Evolutionary conservation across 73 alveolate genomes (phyloP), one percentile per base, ranked within the genome.

Genomic region (Stentor roeselii): DNA sequence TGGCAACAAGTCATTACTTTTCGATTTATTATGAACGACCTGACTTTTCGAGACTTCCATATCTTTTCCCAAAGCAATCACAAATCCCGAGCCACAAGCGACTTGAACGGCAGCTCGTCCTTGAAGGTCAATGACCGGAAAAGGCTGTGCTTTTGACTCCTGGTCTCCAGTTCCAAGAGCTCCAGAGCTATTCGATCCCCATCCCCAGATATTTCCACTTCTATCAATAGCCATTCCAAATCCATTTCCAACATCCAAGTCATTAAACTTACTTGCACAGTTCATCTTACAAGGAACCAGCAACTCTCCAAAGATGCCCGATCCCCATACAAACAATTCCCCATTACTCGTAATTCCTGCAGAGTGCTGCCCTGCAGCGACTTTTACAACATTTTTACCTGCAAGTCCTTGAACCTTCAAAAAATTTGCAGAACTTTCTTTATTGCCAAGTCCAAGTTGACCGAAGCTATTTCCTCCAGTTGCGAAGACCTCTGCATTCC

Each of bases 401-500:
- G 85, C 59, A n/a, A 86, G 58, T 60, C 84, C 90, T 32, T 60
- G 60, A 14, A 92, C 60, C 35, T 76, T 3, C 34, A 15, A 3
- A 36, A 90, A 90, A 14, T 42, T 38, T 38, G 60, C 39, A 31
- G 89, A 59, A 67, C 59, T 78, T 36, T 85, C 84, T 59, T 87
- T 88, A 60, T 42, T 60, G n/a, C 94, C 96, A 3, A 38, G 34
- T 38, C 99, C 99, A 32, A 95, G 85, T 87, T 95, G 94, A 0
- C 99, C 99, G 39, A 91, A 94, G 67, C 87, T 90, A 60, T 90
- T 86, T 3, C 93, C 95, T 11, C 99, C 99, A 84, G 92, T 82
- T 0, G 98, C 87, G 78, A 78, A 94, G 32, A 95, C 94, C 82
- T 92, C 89, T 27, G 97, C 95, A 42, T 89, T 82, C 40, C 89